Conservation (phyloP, 1,284 basidiomycete species). For the Pseudozyma sp. region DNA sequence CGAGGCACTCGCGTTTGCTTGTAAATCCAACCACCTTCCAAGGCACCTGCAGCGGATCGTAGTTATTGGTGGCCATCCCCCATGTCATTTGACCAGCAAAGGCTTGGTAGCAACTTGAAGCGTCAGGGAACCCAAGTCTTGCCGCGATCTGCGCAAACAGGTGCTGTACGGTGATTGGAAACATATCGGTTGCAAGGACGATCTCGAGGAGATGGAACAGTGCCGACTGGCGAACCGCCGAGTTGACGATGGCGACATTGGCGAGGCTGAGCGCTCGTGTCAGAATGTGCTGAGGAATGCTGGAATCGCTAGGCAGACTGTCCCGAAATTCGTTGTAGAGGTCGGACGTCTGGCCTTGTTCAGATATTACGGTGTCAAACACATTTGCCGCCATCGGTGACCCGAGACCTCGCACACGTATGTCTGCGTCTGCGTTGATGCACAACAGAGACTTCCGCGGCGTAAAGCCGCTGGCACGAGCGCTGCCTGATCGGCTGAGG, state of each 20-base stretch:
- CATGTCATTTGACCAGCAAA: conserved; percentile 79
- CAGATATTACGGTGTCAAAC: conserved; percentile 63
- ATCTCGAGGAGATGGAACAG: conserved; percentile 88
- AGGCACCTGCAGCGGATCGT: conserved; percentile 77
- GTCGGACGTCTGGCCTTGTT: conserved; percentile 16
- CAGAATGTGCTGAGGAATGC: conserved; percentile 80
- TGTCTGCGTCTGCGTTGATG: conserved; percentile 76
- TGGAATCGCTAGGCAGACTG: conserved; percentile 32
- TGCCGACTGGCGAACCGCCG: conserved; percentile 82
- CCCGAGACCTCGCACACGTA: conserved; percentile 84
- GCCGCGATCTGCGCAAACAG: conserved; percentile 76
- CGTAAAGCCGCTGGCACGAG: conserved; percentile 8
- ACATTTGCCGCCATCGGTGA: conserved; percentile 76
- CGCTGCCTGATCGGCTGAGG: conserved; percentile 15
- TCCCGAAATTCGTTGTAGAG: conserved; percentile 46
- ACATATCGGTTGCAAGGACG: conserved; percentile 63
- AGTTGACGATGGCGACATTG: conserved; percentile 85
- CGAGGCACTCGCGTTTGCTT: conserved; percentile 70
- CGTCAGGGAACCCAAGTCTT: conserved; percentile 77
- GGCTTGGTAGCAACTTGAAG: conserved; percentile 79
- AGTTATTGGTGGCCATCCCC: conserved; percentile 60
- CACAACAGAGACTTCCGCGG: conserved; percentile 20
- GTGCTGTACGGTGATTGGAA: conserved; percentile 76
- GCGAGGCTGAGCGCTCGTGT: conserved; percentile 82
- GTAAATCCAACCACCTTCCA: conserved; percentile 79